These are phyloP conservation scores for Rhododendron henanense DNA, from an alignment of 148 eudicot species.

Conservation along the genomic window DNA sequence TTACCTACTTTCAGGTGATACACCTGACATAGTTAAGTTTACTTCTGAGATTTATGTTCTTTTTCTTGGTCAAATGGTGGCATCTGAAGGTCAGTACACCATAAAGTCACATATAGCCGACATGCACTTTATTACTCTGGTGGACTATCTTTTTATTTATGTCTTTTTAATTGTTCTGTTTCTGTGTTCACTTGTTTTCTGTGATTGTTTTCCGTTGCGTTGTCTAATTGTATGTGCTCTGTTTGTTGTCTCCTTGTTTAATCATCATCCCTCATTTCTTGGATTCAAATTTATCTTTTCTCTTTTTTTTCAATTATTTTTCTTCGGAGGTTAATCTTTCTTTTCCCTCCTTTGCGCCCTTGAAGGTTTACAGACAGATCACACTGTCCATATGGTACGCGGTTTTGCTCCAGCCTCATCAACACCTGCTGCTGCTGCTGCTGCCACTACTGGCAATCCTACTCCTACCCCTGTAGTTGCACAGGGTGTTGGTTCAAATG, in stretches of 20 bases:
- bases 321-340: neutral
- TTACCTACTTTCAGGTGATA: neutral
- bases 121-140: neutral
- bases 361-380: conserved; percentile 72
- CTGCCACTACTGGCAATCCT: conserved; percentile 29
- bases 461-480: conserved; percentile 35
- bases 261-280: neutral
- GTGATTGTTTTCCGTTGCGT: neutral
- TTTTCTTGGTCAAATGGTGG: neutral
- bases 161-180: neutral
- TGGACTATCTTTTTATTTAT: neutral
- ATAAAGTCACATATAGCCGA: neutral
- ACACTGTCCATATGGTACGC: conserved; percentile 81
- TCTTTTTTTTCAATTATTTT: neutral
- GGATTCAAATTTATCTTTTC: conserved; percentile 5
- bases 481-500: conserved; percentile 32
- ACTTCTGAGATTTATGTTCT: neutral
- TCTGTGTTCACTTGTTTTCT: neutral
- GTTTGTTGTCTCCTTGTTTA: conserved; percentile 6
- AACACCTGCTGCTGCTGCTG: conserved; percentile 31
- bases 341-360: conserved; percentile 7
- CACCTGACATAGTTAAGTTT: neutral
- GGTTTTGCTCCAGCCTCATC: conserved; percentile 59
- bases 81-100: too few species aligned
- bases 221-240: conserved; percentile 5